These are phyloP conservation scores for Ogataea pilisensis DNA, from an alignment of 805 yeast genomes.

Conservation along the genomic window DNA sequence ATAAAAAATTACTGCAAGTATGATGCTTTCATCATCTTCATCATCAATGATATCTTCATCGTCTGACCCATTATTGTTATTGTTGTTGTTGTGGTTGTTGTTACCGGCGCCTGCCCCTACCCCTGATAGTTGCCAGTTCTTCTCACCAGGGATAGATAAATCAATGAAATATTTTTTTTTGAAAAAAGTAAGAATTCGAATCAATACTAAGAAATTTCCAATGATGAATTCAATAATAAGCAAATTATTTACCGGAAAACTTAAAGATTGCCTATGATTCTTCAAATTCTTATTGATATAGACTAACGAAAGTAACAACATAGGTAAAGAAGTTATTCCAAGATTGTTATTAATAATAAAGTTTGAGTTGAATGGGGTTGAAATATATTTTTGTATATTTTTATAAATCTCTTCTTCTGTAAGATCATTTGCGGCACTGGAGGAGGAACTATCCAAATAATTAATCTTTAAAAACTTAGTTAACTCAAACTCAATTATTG, in stretches of 20 bases:
- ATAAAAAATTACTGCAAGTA: conserved; percentile 26
- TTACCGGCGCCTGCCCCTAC: not conserved
- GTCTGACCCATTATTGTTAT: conserved; percentile 9
- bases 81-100: not conserved
- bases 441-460: conserved; percentile 14
- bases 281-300: conserved; percentile 25
- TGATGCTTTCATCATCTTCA: conserved; percentile 26
- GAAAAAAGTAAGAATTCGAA: conserved; percentile 38
- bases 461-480: conserved; percentile 11
- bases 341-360: conserved; percentile 45
- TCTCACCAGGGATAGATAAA: conserved; percentile 17
- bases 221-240: conserved; percentile 36
- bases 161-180: conserved; percentile 24
- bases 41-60: conserved; percentile 16
- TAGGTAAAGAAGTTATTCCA: conserved; percentile 48
- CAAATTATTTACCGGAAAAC: conserved; percentile 31
- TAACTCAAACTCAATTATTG: conserved; percentile 25
- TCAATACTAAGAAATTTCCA: conserved; percentile 43
- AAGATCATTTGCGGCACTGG: conserved; percentile 7
- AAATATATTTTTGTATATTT: conserved; percentile 19
- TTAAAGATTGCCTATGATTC: conserved; percentile 26
- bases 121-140: conserved; percentile 18
- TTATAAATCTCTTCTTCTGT: conserved; percentile 19
- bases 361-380: conserved; percentile 21
- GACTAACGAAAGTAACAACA: conserved; percentile 36